Percentiles rank a stretch among this genome's conserved stretches.
These are phyloP conservation scores for Phlyctochytrium arcticum DNA, from an alignment of 192 early-diverging fungal species.

Conservation along the genomic window DNA sequence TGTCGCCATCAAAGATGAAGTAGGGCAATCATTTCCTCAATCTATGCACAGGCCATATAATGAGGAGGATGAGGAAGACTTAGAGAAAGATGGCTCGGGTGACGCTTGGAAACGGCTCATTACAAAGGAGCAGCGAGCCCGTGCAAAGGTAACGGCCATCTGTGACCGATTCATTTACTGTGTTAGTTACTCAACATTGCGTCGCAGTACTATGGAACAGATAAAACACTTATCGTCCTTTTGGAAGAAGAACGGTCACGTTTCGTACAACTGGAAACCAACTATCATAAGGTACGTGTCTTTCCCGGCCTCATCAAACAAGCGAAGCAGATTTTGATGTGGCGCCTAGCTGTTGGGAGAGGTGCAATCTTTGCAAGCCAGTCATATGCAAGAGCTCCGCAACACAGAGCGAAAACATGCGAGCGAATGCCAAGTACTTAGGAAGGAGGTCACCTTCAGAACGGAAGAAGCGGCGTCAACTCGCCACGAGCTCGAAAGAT, in stretches of 20 bases:
- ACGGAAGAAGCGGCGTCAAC: slow-evolving; percentile 27
- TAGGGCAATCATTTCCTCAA: not conserved
- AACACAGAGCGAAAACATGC: slow-evolving; percentile 32
- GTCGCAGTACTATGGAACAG: slow-evolving; percentile 16
- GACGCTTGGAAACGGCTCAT: not conserved
- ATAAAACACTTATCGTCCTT: slow-evolving; percentile 41
- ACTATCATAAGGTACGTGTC: slow-evolving; percentile 36
- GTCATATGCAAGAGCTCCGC: slow-evolving; percentile 44
- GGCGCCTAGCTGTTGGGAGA: slow-evolving; percentile 37
- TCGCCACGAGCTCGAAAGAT: slow-evolving; percentile 24
- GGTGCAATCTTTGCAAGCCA: slow-evolving; percentile 46
- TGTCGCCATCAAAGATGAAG: too few species aligned
- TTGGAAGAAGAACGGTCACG: slow-evolving; percentile 48
- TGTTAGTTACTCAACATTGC: not conserved
- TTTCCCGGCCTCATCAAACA: not conserved
- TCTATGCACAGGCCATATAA: not conserved
- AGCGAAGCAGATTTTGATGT: not conserved
- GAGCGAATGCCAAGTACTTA: slow-evolving; percentile 17
- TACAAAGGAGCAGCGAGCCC: not conserved
- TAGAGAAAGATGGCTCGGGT: not conserved
- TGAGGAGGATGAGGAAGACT: not conserved
- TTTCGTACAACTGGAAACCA: slow-evolving; percentile 37
- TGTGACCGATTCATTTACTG: not conserved
- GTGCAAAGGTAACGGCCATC: not conserved
- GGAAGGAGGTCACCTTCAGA: slow-evolving; percentile 38